Evolutionary conservation across 257 asterid genomes (phyloP).

Genomic region (Thymus mandschuricus): DNA sequence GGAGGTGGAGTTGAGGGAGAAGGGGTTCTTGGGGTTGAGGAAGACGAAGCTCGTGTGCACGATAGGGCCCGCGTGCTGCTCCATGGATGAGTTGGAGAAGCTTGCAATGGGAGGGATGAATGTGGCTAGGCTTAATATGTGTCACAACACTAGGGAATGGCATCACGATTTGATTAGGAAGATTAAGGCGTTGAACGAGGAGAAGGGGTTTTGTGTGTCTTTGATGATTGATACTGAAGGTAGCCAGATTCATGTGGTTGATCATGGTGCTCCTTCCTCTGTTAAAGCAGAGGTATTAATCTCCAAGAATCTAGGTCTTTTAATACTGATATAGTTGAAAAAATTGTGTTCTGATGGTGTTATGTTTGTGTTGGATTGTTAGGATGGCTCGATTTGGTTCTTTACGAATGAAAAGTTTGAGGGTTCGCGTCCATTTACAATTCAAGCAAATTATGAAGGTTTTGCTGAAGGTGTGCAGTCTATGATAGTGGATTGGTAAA

Average conservation of each 20-base stretch:
- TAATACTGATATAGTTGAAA: not conserved
- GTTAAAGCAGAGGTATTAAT: constrained; percentile 80
- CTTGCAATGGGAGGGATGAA: constrained; percentile 80
- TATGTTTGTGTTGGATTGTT: constrained; percentile 27
- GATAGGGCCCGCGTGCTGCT: constrained; percentile 82
- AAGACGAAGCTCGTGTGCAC: constrained; percentile 89
- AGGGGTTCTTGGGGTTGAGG: constrained; percentile 84
- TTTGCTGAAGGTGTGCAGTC: constrained; percentile 65
- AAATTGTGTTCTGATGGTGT: constrained; percentile 12
- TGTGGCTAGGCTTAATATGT: constrained; percentile 89
- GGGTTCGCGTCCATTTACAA: constrained; percentile 71
- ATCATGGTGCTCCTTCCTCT: constrained; percentile 79
- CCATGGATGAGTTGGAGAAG: constrained; percentile 67
- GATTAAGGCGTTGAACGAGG: constrained; percentile 71
- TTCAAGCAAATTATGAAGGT: constrained; percentile 73
- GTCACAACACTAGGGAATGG: constrained; percentile 82
- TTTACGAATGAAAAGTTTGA: constrained; percentile 68
- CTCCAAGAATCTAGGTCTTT: not conserved
- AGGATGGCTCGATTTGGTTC: constrained; percentile 85
- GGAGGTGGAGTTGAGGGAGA: constrained; percentile 68
- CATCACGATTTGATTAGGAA: constrained; percentile 72
- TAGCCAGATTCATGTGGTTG: constrained; percentile 74
- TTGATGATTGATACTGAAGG: constrained; percentile 91
- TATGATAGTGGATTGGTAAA: constrained; percentile 11
- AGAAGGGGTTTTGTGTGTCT: constrained; percentile 76